Evolutionary conservation across 768 basidiomycete species (phyloP).

Genomic region (Suillus lakei): DNA sequence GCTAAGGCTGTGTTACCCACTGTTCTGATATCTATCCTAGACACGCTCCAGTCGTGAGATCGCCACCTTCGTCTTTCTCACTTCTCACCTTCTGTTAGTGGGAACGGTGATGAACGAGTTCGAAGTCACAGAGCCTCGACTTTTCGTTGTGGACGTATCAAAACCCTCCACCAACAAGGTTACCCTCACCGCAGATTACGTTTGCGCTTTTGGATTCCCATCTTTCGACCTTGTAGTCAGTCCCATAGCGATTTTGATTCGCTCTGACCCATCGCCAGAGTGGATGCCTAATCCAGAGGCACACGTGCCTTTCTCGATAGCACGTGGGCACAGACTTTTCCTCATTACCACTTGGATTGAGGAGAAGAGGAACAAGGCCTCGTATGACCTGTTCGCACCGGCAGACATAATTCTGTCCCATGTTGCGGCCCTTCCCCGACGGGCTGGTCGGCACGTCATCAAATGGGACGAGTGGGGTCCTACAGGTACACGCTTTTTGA

Average conservation of each 20-base stretch:
- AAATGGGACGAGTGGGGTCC: slow-evolving; percentile 61
- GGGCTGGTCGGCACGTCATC: slow-evolving; percentile 23
- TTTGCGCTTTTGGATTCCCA: not conserved
- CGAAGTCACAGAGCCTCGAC: not conserved
- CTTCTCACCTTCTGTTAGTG: not conserved
- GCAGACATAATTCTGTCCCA: not conserved
- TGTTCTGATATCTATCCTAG: not conserved
- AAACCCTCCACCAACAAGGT: not conserved
- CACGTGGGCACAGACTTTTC: not conserved
- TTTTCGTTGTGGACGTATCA: not conserved
- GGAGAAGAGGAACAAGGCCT: not conserved
- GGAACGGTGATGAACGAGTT: not conserved
- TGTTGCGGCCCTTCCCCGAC: not conserved
- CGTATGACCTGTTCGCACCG: not conserved
- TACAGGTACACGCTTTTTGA: slow-evolving; percentile 46
- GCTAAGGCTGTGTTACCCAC: not conserved
- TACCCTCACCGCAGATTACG: not conserved
- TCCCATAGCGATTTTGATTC: not conserved
- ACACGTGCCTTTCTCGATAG: not conserved
- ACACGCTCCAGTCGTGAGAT: not conserved
- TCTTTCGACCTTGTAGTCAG: not conserved
- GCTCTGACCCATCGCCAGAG: not conserved
- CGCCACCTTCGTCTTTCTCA: not conserved
- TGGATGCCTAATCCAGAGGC: not conserved
- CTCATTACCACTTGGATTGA: not conserved